phyloP scores from a whole-genome alignment of 768 basidiomycete genomes.

The Boletus fagicola region DNA sequence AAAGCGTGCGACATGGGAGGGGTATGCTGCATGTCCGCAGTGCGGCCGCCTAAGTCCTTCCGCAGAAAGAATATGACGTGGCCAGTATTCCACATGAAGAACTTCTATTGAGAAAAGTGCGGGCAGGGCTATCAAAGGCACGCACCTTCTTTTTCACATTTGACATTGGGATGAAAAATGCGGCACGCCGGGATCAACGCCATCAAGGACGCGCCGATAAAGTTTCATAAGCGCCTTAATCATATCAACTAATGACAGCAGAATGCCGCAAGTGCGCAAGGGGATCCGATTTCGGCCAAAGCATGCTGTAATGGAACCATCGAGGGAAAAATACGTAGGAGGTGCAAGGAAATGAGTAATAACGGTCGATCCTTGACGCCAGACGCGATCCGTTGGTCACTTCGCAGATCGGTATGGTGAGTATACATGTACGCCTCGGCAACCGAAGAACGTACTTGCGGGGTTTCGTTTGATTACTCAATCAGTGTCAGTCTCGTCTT shows the following conservation, averaged over 20 bases:
- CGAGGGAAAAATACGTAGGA: constrained; percentile 13
- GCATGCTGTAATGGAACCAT: constrained; percentile 25
- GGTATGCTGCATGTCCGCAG: constrained; percentile 22
- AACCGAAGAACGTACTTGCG: constrained; percentile 21
- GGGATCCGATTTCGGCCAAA: constrained; percentile 11
- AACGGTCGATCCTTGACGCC: constrained; percentile 23
- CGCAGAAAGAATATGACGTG: constrained; percentile 18
- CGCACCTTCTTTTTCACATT: constrained; percentile 24
- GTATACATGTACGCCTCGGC: constrained; percentile 12
- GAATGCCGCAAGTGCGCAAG: constrained; percentile 15
- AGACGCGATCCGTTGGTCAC: constrained; percentile 9
- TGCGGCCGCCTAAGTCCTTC: constrained; percentile 20
- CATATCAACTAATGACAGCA: constrained; percentile 24
- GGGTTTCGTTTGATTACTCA: constrained; percentile 22
- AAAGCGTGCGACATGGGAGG: not conserved
- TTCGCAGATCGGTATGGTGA: constrained; percentile 21
- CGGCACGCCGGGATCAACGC: constrained; percentile 27
- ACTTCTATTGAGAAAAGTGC: constrained; percentile 21
- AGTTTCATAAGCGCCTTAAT: constrained; percentile 30
- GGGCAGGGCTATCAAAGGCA: constrained; percentile 24
- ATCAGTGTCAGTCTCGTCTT: constrained; percentile 25
- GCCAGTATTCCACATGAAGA: constrained; percentile 19
- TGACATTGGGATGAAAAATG: constrained; percentile 18
- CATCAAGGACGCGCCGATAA: constrained; percentile 26
- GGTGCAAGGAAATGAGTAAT: constrained; percentile 6